Conservation (phyloP, 192 early-diverging fungal species). For the Coemansia sp. region DNA sequence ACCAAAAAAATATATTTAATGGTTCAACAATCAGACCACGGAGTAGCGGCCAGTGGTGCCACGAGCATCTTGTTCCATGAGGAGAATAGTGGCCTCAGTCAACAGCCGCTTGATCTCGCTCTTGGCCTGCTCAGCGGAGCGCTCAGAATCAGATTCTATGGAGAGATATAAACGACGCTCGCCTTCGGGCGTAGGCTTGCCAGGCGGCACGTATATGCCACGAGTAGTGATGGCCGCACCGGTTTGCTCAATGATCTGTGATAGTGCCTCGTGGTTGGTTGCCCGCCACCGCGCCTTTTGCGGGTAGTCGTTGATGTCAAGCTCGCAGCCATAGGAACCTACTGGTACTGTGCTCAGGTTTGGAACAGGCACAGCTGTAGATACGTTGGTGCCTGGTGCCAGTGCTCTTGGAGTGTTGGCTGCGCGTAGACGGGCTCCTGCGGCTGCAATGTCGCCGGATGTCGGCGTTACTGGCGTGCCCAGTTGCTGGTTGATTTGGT, state of each 20-base stretch:
- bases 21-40: constrained; percentile 22
- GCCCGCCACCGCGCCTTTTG: constrained; percentile 95
- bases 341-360: constrained; percentile 16
- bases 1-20: background rate
- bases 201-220: constrained; percentile 85
- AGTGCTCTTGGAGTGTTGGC: background rate
- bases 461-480: constrained; percentile 16
- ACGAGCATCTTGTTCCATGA: constrained; percentile 69
- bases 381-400: background rate
- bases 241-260: constrained; percentile 88
- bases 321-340: constrained; percentile 62
- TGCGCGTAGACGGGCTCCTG: constrained; percentile 4
- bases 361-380: background rate
- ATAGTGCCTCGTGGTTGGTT: constrained; percentile 94
- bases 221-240: constrained; percentile 96
- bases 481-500: constrained; percentile 56
- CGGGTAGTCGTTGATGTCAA: constrained; percentile 98
- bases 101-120: constrained; percentile 92
- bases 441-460: constrained; percentile 4
- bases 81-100: constrained; percentile 79
- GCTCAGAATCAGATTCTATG: constrained; percentile 91
- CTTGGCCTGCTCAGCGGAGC: constrained; percentile 88
- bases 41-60: constrained; percentile 55
- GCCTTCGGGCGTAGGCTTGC: constrained; percentile 73
- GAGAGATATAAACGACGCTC: constrained; percentile 95